These are phyloP conservation scores for Xylaria castorea DNA, from an alignment of 495 filamentous ascomycete genomes.

Conservation along the genomic window DNA sequence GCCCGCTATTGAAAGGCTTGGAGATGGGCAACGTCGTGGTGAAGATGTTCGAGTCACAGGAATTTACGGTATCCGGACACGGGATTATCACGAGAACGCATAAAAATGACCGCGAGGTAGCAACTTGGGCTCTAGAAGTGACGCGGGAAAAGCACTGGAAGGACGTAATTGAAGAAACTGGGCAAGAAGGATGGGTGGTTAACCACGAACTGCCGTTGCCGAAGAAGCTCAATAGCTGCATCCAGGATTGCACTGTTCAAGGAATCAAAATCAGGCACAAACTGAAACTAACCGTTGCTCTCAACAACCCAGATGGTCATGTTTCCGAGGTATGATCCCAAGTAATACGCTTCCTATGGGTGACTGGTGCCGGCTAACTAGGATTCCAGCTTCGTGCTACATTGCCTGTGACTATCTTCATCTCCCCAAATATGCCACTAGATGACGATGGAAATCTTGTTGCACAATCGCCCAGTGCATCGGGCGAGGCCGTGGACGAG, in stretches of 20 bases:
- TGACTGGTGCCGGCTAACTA: slow-evolving; percentile 26
- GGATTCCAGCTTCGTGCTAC: slow-evolving; percentile 73
- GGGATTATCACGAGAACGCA: slow-evolving; percentile 62
- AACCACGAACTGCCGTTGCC: slow-evolving; percentile 73
- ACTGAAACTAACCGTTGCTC: slow-evolving; percentile 80
- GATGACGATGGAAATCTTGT: slow-evolving; percentile 79
- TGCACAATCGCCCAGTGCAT: slow-evolving; percentile 55
- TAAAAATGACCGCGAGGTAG: slow-evolving; percentile 67
- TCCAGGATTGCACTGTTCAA: slow-evolving; percentile 83
- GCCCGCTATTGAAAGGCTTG: slow-evolving; percentile 85
- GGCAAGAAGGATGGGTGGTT: slow-evolving; percentile 77
- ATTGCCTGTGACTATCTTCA: slow-evolving; percentile 86
- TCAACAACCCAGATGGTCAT: slow-evolving; percentile 94
- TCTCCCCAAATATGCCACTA: slow-evolving; percentile 87
- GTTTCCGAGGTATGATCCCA: slow-evolving; percentile 72
- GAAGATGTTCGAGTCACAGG: slow-evolving; percentile 79
- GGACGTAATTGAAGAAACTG: slow-evolving; percentile 73
- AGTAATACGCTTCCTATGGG: slow-evolving; percentile 1
- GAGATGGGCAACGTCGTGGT: slow-evolving; percentile 77
- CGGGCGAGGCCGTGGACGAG: slow-evolving; percentile 41
- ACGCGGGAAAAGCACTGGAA: slow-evolving; percentile 64
- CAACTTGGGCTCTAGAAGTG: slow-evolving; percentile 67
- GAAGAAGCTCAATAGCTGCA: slow-evolving; percentile 74
- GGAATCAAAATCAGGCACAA: slow-evolving; percentile 90
- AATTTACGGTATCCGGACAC: slow-evolving; percentile 60